Percentiles rank a stretch among this genome's conserved stretches.
Conservation (phyloP, 257 asterid genomes). For the Striga asiatica region DNA sequence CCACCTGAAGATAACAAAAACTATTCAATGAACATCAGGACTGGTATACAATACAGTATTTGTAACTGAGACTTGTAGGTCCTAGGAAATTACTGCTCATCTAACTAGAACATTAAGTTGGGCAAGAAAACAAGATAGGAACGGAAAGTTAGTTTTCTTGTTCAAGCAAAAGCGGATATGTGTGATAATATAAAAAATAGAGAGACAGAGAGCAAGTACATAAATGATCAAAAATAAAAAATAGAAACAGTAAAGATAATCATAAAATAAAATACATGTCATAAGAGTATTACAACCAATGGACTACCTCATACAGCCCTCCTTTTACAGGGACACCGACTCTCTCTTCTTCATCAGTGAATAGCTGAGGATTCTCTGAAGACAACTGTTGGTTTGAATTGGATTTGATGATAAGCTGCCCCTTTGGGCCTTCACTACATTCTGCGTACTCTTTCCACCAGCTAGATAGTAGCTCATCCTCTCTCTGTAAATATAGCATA, state of each 20-base stretch:
- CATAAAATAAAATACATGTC: background rate
- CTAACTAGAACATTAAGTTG: background rate
- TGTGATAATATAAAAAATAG: background rate
- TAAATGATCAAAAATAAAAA: too few relatives aligned
- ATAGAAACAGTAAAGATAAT: too few relatives aligned
- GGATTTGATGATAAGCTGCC: slow-evolving; percentile 28
- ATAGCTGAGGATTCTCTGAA: slow-evolving; percentile 27
- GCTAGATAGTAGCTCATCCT: slow-evolving; percentile 75
- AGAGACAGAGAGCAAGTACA: background rate
- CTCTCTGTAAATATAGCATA: slow-evolving; percentile 44
- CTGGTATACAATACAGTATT: background rate
- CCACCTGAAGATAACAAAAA: background rate
- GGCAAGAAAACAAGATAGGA: background rate
- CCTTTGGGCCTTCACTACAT: slow-evolving; percentile 88
- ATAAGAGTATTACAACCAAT: slow-evolving; percentile 1
- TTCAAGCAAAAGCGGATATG: too few relatives aligned
- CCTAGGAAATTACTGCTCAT: background rate
- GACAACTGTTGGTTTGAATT: slow-evolving; percentile 24
- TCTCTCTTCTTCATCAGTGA: slow-evolving; percentile 70
- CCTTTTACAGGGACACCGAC: slow-evolving; percentile 99
- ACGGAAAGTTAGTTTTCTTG: background rate
- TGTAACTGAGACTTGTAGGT: background rate
- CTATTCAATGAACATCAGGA: background rate
- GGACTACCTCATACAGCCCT: slow-evolving; percentile 80
- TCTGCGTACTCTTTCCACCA: slow-evolving; percentile 99